These are phyloP conservation scores for Penicillium verrucosum DNA, from an alignment of 2,329 filamentous ascomycete genomes.

Conservation along the genomic window DNA sequence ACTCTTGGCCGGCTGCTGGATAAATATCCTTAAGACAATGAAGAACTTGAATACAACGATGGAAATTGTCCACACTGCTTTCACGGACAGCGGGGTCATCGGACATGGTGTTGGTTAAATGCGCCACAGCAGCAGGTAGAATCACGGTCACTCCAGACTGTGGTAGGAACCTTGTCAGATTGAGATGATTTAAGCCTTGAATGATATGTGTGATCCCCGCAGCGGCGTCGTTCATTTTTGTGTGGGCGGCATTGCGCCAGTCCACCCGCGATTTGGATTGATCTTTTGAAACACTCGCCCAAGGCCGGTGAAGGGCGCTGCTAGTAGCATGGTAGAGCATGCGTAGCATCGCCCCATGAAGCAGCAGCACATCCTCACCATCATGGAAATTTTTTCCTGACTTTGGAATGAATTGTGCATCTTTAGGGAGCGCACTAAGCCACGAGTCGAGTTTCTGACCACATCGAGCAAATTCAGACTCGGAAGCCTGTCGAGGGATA, in stretches of 20 bases:
- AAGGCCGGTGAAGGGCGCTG: slow-evolving; percentile 82
- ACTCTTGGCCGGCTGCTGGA: slow-evolving; percentile 74
- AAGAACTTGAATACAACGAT: slow-evolving; percentile 81
- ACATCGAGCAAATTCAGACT: slow-evolving; percentile 71
- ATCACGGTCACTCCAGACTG: slow-evolving; percentile 84
- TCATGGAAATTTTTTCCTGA: slow-evolving; percentile 56
- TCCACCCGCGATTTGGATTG: slow-evolving; percentile 46
- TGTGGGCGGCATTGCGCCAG: slow-evolving; percentile 69
- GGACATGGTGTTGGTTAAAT: slow-evolving; percentile 81
- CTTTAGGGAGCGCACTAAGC: slow-evolving; percentile 65
- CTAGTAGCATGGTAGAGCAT: slow-evolving; percentile 89
- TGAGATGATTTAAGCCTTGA: slow-evolving; percentile 65
- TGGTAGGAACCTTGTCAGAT: slow-evolving; percentile 71
- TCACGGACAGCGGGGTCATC: slow-evolving; percentile 66
- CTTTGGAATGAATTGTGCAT: slow-evolving; percentile 66
- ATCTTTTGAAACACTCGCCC: slow-evolving; percentile 61
- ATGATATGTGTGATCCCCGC: slow-evolving; percentile 77
- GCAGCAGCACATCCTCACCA: slow-evolving; percentile 48
- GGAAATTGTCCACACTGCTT: slow-evolving; percentile 70
- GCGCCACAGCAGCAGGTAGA: slow-evolving; percentile 82
- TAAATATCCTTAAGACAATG: slow-evolving; percentile 79
- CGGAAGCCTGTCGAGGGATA: slow-evolving; percentile 75
- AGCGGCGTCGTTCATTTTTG: slow-evolving; percentile 76
- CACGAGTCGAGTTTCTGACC: slow-evolving; percentile 73
- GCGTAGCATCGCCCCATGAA: slow-evolving; percentile 79